These are phyloP conservation scores for Clohesyomyces aquaticus DNA, from an alignment of 495 filamentous ascomycete genomes.

Conservation along the genomic window DNA sequence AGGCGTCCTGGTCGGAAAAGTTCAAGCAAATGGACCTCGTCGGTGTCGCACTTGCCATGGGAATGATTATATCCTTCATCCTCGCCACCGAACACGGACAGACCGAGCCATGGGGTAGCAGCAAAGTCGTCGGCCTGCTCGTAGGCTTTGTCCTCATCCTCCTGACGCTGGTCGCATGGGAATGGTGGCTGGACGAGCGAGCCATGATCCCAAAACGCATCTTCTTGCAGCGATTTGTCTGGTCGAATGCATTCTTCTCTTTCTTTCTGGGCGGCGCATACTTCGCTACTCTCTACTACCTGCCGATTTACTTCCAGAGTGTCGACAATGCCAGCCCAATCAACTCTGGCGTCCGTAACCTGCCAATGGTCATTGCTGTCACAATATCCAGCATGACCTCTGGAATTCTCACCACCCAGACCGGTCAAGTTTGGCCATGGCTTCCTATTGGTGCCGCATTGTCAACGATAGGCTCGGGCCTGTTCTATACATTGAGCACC, in stretches of 20 bases:
- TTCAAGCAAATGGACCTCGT: slow-evolving; percentile 37
- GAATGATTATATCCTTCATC: slow-evolving; percentile 29
- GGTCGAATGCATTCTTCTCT: slow-evolving; percentile 9
- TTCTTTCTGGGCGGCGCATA: slow-evolving; percentile 29
- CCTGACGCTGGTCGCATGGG: slow-evolving; percentile 20
- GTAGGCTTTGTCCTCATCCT: slow-evolving; percentile 45
- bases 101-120: slow-evolving; percentile 41
- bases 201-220: slow-evolving; percentile 30
- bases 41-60: slow-evolving; percentile 34
- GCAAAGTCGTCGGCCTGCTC: slow-evolving; percentile 51
- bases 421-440: slow-evolving; percentile 19
- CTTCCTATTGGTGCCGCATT: slow-evolving; percentile 28
- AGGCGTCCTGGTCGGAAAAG: slow-evolving; percentile 41
- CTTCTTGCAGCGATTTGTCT: slow-evolving; percentile 19
- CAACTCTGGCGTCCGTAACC: slow-evolving; percentile 35
- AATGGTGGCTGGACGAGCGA: slow-evolving; percentile 26
- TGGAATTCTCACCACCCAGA: slow-evolving; percentile 1
- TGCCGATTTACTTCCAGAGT: slow-evolving; percentile 45
- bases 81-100: slow-evolving; percentile 41
- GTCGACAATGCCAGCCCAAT: slow-evolving; percentile 23
- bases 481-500: slow-evolving; percentile 33
- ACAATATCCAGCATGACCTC: slow-evolving; percentile 11
- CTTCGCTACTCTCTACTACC: slow-evolving; percentile 39
- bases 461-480: slow-evolving; percentile 28
- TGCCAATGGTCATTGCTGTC: slow-evolving; percentile 30